Evolutionary conservation across 2,329 filamentous ascomycete species (phyloP).

Genomic region (Neoscytalidium dimidiatum): DNA sequence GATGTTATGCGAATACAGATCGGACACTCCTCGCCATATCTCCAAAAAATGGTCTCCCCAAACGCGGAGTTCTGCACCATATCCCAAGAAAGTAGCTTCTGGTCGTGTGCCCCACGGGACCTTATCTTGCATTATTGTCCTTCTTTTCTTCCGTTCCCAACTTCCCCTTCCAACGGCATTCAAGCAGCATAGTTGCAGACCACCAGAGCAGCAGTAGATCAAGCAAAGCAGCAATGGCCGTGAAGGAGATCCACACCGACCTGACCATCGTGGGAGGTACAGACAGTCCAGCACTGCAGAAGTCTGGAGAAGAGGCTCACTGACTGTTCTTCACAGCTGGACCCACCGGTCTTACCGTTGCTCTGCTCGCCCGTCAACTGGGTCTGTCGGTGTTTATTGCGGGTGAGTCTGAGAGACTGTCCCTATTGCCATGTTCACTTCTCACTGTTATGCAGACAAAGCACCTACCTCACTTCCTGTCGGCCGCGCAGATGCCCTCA

Average conservation of each 20-base stretch:
- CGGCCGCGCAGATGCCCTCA: conserved; percentile 52
- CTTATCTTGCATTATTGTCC: neutral
- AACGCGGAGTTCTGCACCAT: neutral
- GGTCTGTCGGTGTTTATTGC: conserved; percentile 46
- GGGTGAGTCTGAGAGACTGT: neutral
- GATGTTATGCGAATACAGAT: neutral
- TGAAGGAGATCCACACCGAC: conserved; percentile 14
- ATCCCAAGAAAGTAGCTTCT: neutral
- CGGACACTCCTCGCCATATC: neutral
- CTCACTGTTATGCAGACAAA: conserved; percentile 3
- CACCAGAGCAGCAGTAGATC: neutral
- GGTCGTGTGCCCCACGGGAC: neutral
- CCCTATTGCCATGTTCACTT: too few relatives aligned
- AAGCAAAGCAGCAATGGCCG: neutral
- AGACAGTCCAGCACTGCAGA: neutral
- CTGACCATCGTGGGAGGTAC: conserved; percentile 25
- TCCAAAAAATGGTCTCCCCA: neutral
- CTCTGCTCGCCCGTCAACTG: conserved; percentile 45
- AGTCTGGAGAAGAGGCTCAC: neutral
- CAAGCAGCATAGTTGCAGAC: too few relatives aligned
- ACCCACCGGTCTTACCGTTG: conserved; percentile 50
- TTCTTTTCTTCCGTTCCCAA: neutral
- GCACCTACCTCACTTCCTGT: conserved; percentile 37
- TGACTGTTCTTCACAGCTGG: conserved; percentile 41
- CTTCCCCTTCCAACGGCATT: neutral